Evolutionary conservation across 345 rosid genomes (phyloP).

Genomic region (Brassica juncea): DNA sequence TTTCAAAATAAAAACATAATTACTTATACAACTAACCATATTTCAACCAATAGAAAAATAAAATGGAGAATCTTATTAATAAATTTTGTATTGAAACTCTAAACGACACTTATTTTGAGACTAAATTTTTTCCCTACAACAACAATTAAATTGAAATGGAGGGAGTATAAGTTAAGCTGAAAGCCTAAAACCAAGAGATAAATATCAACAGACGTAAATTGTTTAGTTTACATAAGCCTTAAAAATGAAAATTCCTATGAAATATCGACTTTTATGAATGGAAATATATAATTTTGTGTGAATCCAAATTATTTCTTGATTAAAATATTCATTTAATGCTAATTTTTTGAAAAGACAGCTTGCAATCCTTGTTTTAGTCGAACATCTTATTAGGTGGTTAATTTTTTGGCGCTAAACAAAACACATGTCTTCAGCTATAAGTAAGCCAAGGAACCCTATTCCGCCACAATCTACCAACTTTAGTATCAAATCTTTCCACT

Average conservation of each 20-base stretch:
- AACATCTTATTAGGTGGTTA: background rate
- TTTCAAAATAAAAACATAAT: no score
- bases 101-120: no score
- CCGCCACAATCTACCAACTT: constrained; percentile 32
- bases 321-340: background rate
- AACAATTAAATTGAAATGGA: no score
- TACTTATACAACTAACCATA: no score
- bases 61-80: no score
- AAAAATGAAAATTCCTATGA: no score
- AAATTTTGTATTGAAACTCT: no score
- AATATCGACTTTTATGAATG: background rate
- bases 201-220: background rate
- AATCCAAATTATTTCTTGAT: background rate
- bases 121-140: no score
- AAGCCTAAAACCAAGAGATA: background rate
- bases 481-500: constrained; percentile 5
- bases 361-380: background rate
- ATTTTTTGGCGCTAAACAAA: background rate
- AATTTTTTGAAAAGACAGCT: background rate
- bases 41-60: no score
- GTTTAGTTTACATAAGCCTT: background rate
- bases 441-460: constrained; percentile 14
- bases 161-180: background rate
- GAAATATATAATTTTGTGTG: background rate
- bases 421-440: constrained; percentile 27